phyloP scores from a whole-genome alignment of 495 filamentous ascomycete species.

The Aspergillus affinis region DNA sequence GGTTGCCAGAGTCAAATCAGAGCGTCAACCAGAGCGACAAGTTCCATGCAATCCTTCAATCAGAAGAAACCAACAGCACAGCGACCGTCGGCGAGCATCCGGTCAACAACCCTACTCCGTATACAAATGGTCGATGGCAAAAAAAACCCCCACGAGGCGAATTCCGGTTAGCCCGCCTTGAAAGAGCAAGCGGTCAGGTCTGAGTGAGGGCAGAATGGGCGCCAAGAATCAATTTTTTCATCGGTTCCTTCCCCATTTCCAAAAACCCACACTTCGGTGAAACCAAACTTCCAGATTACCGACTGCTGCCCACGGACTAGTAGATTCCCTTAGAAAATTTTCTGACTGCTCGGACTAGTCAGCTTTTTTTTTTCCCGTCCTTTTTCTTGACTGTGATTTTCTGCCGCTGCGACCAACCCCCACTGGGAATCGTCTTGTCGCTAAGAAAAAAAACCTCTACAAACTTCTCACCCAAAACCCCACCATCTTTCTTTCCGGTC shows the following conservation, averaged over 20 bases:
- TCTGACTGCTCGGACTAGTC: slow-evolving; percentile 18
- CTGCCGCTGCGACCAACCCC: slow-evolving; percentile 27
- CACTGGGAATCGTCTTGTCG: slow-evolving; percentile 33
- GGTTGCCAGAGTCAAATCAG: no score
- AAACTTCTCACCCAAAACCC: slow-evolving; percentile 35
- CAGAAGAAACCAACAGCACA: no score
- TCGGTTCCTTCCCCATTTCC: not conserved
- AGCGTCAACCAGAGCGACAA: no score
- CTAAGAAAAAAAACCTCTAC: slow-evolving; percentile 31
- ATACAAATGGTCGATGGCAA: not conserved
- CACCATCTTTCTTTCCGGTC: slow-evolving; percentile 44
- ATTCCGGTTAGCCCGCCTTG: not conserved
- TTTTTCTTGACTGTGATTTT: slow-evolving; percentile 31
- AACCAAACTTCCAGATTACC: not conserved
- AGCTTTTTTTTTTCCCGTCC: slow-evolving; percentile 32
- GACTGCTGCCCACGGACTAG: not conserved
- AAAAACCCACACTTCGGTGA: not conserved
- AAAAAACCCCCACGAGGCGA: not conserved
- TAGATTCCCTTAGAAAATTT: not conserved
- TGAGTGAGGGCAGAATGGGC: no score
- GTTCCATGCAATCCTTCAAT: no score
- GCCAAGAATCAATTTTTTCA: not conserved
- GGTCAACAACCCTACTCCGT: not conserved
- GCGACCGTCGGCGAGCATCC: not conserved
- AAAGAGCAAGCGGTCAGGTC: not conserved